Base-by-base conservation (phyloP, 2,329 filamentous ascomycete species). In the Colletotrichum tabaci region DNA sequence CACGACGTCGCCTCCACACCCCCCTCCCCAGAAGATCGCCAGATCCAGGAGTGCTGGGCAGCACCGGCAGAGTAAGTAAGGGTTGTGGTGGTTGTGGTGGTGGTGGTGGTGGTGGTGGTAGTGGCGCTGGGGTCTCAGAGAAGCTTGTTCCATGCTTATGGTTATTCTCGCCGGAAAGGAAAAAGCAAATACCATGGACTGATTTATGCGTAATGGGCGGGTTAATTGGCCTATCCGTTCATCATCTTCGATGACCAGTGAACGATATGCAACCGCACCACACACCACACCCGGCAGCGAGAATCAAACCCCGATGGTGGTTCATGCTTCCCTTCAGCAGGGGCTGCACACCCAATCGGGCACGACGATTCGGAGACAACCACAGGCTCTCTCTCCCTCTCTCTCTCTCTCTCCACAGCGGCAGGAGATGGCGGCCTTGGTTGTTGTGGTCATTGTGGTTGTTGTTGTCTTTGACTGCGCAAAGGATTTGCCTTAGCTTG, bases 1-100 rank as follows among this genome's bases (percentile, higher is more conserved):
- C 60, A 64, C 60, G 60, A 69, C 30, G 46, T 63, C 40, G 64
- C 64, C 57, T 68, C 55, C 69, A 30, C 65, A 58, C 62, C 35
- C 30, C 30, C 30, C 30, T 9, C 30, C 30, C 30, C 30, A 35
- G 30, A 35, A 35, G 30, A 35, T 35, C 8, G 8, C 30, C 46
- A 61, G 46, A 52, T 44, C 42, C 56, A 42, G 53, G 61, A 40
- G 9, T 10, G 44, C 47, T 63, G 30, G 53, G 35, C 13, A 60
- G 57, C n/a, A 53, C 16, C 42, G 35, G 50, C 42, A 42, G 50
- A n/a, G 30, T 21, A 38, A 18, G 30, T 30, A 30, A 30, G 26
- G 26, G 26, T 30, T 3, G 26, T 30, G 26, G 26, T 30, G 26
- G 26, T 26, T 3, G 3, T 26, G 26, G 26, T 26, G 26, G 3